Evolutionary conservation across 2,329 filamentous ascomycete species (phyloP), one percentile per base, ranked within the genome.

Genomic region (Trichoderma cornu-damae): DNA sequence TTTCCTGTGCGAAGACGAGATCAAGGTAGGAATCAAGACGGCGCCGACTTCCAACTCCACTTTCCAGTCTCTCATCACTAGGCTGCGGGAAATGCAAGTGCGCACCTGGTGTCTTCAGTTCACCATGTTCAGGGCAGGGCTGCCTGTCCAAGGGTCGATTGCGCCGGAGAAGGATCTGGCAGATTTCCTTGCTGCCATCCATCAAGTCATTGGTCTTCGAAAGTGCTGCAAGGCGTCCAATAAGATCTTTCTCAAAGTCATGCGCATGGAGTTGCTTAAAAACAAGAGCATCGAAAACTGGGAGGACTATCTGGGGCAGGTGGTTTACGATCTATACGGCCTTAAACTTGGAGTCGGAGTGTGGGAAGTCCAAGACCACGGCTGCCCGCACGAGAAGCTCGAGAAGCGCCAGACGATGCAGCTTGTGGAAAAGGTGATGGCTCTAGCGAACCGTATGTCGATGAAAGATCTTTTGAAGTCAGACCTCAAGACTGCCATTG

Each of bases 391-490:
- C 0, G 89, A 96, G 65, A 85, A 85, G 59, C 77, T 97, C 1
- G 91, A 96, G 68, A 87, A 86, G 64, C 81, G 84, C 35, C 90
- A 90, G 58, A 92, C 92, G 0, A 80, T 92, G 66, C 85, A 88
- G 61, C 80, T 96, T 47, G 84, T 96, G 9, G 89, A 96, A 61
- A 89, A 92, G 66, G 83, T 97, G 35, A 87, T 95, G 67, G 77
- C 83, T 34, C 84, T 96, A 58, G 90, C 90, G 2, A 86, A 87
- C 49, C 86, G 88, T 60, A 87, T 96, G 77, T 86, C 89, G 20
- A 88, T 96, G 75, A 96, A 93, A 66, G 94, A 97, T 63, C 75
- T 97, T 16, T 83, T 91, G 14, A 97, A 96, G 70, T 94, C 91
- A 14, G 90, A 97, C 57, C 77, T 99, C 54, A 95, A 93, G 69